Evolutionary conservation across 768 basidiomycete genomes (phyloP).

Genomic region (Brasilioporus rufonigricans): DNA sequence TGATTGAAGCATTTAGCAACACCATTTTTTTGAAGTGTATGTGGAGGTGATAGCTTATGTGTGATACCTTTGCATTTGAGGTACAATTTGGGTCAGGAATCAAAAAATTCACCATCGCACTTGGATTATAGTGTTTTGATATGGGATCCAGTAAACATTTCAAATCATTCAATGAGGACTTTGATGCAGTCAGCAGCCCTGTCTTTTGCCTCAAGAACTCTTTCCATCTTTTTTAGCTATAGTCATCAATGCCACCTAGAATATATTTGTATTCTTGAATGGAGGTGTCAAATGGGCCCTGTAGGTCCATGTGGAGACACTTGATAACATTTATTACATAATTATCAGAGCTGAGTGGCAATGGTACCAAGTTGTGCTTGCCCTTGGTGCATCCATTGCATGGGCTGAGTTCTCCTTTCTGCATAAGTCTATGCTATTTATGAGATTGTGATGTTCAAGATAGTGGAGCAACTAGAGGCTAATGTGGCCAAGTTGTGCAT

Average conservation of each 20-base stretch:
- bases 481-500: constrained; percentile 6
- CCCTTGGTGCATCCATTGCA: too few relatives aligned
- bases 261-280: constrained; percentile 7
- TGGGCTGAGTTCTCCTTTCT: not conserved
- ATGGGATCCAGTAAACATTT: not conserved
- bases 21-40: not conserved
- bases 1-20: constrained; percentile 19
- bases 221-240: constrained; percentile 12
- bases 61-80: not conserved
- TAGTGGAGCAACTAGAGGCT: constrained; percentile 3
- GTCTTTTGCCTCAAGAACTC: constrained; percentile 9
- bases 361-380: too few relatives aligned
- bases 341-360: too few relatives aligned
- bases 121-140: not conserved
- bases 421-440: constrained; percentile 3
- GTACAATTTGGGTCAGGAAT: not conserved
- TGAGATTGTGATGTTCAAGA: constrained; percentile 2
- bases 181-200: not conserved
- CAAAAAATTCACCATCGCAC: not conserved
- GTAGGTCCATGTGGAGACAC: too few relatives aligned
- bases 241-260: constrained; percentile 3
- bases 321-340: constrained; percentile 3
- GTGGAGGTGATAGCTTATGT: not conserved
- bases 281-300: not conserved
- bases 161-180: not conserved